Conservation (phyloP, 2,329 filamentous ascomycete species). For the Curvularia eragrostidis region DNA sequence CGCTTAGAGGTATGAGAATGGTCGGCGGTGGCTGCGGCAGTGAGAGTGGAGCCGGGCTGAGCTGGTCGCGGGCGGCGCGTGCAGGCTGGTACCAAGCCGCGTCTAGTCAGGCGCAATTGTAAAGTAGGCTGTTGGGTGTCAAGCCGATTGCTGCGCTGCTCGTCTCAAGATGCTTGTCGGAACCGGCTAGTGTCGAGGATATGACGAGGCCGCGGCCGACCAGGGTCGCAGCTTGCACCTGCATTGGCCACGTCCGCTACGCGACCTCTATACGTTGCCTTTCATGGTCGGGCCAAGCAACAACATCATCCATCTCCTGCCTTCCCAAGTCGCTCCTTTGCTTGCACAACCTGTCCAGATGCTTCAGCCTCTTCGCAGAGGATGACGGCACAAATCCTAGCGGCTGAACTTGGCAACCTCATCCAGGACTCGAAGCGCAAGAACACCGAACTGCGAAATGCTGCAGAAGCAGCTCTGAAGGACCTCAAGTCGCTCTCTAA, state of each 20-base stretch:
- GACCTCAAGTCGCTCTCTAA: conserved; percentile 80
- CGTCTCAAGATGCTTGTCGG: conserved; percentile 17
- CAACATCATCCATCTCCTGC: conserved; percentile 12
- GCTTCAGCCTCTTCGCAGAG: conserved; percentile 45
- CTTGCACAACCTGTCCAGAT: conserved; percentile 31
- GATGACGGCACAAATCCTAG: conserved; percentile 91
- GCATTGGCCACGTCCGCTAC: conserved; percentile 25
- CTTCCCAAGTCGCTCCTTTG: conserved; percentile 11
- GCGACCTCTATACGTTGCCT: conserved; percentile 24
- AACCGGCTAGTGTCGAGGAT: conserved; percentile 18
- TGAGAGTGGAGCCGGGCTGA: neutral
- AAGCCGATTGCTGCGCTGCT: conserved; percentile 22
- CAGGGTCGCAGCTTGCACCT: conserved; percentile 21
- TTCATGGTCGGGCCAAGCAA: conserved; percentile 25
- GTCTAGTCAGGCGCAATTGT: conserved; percentile 13
- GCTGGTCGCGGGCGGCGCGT: conserved; percentile 1
- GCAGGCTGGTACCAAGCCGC: conserved; percentile 5
- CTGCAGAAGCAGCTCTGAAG: conserved; percentile 90
- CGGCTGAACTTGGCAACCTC: conserved; percentile 85
- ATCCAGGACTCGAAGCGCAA: conserved; percentile 96
- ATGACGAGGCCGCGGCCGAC: conserved; percentile 21
- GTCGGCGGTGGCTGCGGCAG: conserved; percentile 13
- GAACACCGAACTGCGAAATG: conserved; percentile 86
- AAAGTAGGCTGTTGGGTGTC: conserved; percentile 7
- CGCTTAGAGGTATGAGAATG: conserved; percentile 33